These are phyloP conservation scores for Wallacemonas collosoma DNA, from an alignment of 208 protist genomes.

Conservation along the genomic window DNA sequence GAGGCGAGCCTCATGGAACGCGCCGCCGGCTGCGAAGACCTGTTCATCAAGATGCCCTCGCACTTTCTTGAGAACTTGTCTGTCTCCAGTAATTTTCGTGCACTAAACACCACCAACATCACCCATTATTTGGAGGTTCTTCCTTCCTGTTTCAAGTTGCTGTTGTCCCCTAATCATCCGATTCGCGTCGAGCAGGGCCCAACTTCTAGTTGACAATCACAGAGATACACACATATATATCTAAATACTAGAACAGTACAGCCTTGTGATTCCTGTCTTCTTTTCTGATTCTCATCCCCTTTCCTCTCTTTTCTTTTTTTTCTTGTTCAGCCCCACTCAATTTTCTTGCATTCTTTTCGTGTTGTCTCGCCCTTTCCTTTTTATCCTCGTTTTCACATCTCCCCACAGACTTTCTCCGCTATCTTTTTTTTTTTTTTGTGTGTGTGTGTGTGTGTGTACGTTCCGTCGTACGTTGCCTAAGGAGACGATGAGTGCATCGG, in stretches of 20 bases:
- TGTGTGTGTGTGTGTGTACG: too few relatives aligned
- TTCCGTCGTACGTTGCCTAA: too few relatives aligned
- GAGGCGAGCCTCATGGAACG: constrained; percentile 25
- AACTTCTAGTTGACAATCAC: constrained; percentile 1
- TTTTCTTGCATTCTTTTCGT: not conserved
- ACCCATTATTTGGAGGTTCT: constrained; percentile 36
- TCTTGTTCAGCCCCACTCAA: not conserved
- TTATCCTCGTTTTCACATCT: constrained; percentile 1
- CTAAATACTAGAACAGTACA: not conserved
- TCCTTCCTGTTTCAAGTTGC: constrained; percentile 1
- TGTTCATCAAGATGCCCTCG: constrained; percentile 4
- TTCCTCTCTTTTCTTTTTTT: constrained; percentile 14
- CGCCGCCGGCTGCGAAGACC: constrained; percentile 12
- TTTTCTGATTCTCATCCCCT: constrained; percentile 1
- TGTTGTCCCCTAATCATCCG: constrained; percentile 42
- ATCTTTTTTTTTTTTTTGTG: not conserved
- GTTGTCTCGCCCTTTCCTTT: constrained; percentile 3
- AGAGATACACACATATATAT: too few relatives aligned
- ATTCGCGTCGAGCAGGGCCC: constrained; percentile 25
- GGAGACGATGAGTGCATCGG: too few relatives aligned
- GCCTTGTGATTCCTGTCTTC: constrained; percentile 2
- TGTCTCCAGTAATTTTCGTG: constrained; percentile 32
- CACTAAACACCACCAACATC: constrained; percentile 66
- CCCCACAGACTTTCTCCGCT: not conserved
- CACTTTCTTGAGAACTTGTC: not conserved